These are phyloP conservation scores for Sarocladium oryzae DNA, from an alignment of 2,329 filamentous ascomycete genomes.

Conservation along the genomic window DNA sequence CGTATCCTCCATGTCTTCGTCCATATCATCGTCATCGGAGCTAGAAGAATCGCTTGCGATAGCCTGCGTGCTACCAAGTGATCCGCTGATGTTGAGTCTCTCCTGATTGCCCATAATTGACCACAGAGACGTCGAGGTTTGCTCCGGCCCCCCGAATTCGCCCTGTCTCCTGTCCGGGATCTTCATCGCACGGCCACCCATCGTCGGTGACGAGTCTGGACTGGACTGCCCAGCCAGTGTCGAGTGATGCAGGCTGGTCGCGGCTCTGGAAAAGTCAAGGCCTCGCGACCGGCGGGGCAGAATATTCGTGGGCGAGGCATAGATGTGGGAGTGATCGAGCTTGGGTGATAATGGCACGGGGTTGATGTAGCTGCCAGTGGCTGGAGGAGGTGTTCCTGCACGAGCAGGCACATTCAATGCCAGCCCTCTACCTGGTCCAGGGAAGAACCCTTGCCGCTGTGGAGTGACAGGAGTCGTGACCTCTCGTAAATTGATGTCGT, in stretches of 20 bases:
- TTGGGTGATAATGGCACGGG: conserved; percentile 76
- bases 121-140: conserved; percentile 67
- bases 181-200: conserved; percentile 60
- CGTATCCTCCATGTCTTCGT: conserved; percentile 71
- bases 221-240: conserved; percentile 83
- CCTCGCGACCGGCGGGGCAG: conserved; percentile 84
- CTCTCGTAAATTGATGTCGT: conserved; percentile 54
- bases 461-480: conserved; percentile 58
- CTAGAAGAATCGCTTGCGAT: conserved; percentile 73
- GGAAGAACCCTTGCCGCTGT: conserved; percentile 56
- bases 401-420: conserved; percentile 28
- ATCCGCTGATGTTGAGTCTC: conserved; percentile 68
- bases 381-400: conserved; percentile 29
- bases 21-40: conserved; percentile 60
- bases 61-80: conserved; percentile 62
- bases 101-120: conserved; percentile 65
- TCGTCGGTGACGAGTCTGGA: conserved; percentile 83
- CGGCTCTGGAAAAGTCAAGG: conserved; percentile 86
- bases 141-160: conserved; percentile 46
- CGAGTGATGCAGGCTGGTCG: conserved; percentile 91
- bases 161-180: conserved; percentile 46
- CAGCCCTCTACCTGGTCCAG: conserved; percentile 45
- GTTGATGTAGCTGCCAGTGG: conserved; percentile 34
- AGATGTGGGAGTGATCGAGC: conserved; percentile 75
- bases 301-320: conserved; percentile 81